Percentiles rank a stretch among this genome's conserved stretches.
These are phyloP conservation scores for Viola odorata DNA, from an alignment of 345 rosid genomes.

Conservation along the genomic window DNA sequence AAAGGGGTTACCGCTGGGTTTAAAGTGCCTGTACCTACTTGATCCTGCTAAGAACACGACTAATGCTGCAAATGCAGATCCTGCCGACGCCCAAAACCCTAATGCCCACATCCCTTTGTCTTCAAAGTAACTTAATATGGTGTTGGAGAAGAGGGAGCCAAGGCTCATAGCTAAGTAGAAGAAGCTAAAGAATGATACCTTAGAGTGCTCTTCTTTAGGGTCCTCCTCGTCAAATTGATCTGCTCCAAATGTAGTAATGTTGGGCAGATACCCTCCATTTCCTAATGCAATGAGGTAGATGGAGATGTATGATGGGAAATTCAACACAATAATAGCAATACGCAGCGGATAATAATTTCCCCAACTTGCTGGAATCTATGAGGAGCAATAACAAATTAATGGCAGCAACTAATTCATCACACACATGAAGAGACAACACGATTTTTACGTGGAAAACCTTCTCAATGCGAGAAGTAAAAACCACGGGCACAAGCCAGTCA, in stretches of 20 bases:
- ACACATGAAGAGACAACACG: no score
- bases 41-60: slow-evolving; percentile 18
- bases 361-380: no score
- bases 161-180: slow-evolving; percentile 29
- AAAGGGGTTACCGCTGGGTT: slow-evolving; percentile 23
- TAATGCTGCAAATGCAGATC: slow-evolving; percentile 19
- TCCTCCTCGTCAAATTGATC: slow-evolving; percentile 21
- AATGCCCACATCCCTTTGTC: slow-evolving; percentile 26
- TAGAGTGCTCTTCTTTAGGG: slow-evolving; percentile 13
- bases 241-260: slow-evolving; percentile 25
- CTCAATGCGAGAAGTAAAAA: no score
- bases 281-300: slow-evolving; percentile 26
- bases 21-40: slow-evolving; percentile 21
- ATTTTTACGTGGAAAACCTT: no score
- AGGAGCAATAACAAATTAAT: no score
- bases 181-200: slow-evolving; percentile 28
- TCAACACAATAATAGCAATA: no score
- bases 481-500: no score
- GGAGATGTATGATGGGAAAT: no score
- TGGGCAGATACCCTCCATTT: slow-evolving; percentile 30
- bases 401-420: no score
- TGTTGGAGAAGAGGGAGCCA: slow-evolving; percentile 31
- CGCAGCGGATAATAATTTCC: no score
- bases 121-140: slow-evolving; percentile 24
- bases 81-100: slow-evolving; percentile 25